Evolutionary conservation across 352 stramenopile species (phyloP).

Genomic region (Halophytophthora batemanensis): DNA sequence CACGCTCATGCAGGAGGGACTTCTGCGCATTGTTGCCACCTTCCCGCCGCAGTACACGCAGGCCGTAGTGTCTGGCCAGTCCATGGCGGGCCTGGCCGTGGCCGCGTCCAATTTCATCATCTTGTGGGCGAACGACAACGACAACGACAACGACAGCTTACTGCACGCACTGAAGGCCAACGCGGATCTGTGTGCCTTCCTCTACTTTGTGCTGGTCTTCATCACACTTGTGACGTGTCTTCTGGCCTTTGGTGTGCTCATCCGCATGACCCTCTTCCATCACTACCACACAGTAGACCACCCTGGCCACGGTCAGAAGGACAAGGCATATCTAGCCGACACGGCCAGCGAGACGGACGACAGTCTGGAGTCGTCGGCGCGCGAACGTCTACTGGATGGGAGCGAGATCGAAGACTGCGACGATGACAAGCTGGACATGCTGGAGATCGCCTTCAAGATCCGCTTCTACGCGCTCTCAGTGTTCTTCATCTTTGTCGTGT

Average conservation of each 20-base stretch:
- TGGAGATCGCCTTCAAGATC: constrained; percentile 59
- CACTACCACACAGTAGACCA: constrained; percentile 63
- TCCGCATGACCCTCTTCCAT: constrained; percentile 58
- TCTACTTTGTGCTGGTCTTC: constrained; percentile 80
- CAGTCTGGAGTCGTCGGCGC: constrained; percentile 28
- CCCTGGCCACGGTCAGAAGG: constrained; percentile 23
- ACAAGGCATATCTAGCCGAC: constrained; percentile 27
- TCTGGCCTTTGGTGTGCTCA: constrained; percentile 54
- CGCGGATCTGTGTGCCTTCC: constrained; percentile 61
- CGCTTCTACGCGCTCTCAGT: constrained; percentile 50
- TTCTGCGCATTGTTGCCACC: constrained; percentile 70
- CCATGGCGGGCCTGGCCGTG: constrained; percentile 68
- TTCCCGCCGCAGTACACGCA: constrained; percentile 79
- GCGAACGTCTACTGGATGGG: constrained; percentile 22
- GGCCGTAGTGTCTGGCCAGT: constrained; percentile 71
- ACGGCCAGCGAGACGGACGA: constrained; percentile 32
- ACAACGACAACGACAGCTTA: constrained; percentile 5
- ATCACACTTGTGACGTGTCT: constrained; percentile 54
- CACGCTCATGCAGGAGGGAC: constrained; percentile 77
- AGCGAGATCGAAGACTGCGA: not conserved
- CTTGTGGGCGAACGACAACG: constrained; percentile 33
- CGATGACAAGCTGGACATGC: constrained; percentile 37
- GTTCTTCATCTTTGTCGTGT: constrained; percentile 81
- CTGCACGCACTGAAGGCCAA: constrained; percentile 26
- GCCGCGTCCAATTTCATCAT: constrained; percentile 75